Conservation (phyloP, 2,329 filamentous ascomycete species). For the Emericellopsis cladophorae region DNA sequence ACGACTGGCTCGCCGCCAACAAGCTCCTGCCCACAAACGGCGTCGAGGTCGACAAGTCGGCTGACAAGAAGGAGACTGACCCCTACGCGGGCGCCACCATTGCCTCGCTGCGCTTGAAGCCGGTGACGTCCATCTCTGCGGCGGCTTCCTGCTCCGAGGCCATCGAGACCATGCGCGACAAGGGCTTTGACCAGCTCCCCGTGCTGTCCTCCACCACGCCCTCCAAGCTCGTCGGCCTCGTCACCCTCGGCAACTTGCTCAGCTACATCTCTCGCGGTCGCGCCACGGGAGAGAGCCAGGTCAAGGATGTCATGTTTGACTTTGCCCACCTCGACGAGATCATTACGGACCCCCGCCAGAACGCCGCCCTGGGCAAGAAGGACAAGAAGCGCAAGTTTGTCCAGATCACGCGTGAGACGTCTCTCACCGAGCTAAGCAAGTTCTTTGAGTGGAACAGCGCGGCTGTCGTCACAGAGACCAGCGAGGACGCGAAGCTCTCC, state of each 20-base stretch:
- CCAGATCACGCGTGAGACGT: conserved; percentile 86
- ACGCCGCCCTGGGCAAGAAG: conserved; percentile 26
- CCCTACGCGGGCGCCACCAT: conserved; percentile 71
- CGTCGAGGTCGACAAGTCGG: conserved; percentile 31
- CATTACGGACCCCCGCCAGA: conserved; percentile 70
- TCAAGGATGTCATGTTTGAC: conserved; percentile 92
- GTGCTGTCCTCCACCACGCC: conserved; percentile 56
- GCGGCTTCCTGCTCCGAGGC: conserved; percentile 68
- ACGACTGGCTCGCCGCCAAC: conserved; percentile 97
- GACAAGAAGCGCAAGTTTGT: conserved; percentile 61
- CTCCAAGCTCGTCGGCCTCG: conserved; percentile 71
- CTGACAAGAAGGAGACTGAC: conserved; percentile 33
- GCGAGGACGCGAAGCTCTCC: conserved; percentile 39
- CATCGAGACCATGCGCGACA: conserved; percentile 96
- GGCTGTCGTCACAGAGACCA: conserved; percentile 78
- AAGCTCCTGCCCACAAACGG: conserved; percentile 60
- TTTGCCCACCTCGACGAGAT: conserved; percentile 81
- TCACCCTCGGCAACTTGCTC: conserved; percentile 89
- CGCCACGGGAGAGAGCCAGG: conserved; percentile 58
- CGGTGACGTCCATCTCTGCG: conserved; percentile 72
- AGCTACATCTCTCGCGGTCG: conserved; percentile 79
- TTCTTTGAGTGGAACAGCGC: conserved; percentile 99
- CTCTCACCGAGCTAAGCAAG: conserved; percentile 67
- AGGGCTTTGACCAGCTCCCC: conserved; percentile 93
- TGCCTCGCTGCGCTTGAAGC: conserved; percentile 75